These are phyloP conservation scores for Apiospora aurea DNA, from an alignment of 2,329 filamentous ascomycete species.

Conservation along the genomic window DNA sequence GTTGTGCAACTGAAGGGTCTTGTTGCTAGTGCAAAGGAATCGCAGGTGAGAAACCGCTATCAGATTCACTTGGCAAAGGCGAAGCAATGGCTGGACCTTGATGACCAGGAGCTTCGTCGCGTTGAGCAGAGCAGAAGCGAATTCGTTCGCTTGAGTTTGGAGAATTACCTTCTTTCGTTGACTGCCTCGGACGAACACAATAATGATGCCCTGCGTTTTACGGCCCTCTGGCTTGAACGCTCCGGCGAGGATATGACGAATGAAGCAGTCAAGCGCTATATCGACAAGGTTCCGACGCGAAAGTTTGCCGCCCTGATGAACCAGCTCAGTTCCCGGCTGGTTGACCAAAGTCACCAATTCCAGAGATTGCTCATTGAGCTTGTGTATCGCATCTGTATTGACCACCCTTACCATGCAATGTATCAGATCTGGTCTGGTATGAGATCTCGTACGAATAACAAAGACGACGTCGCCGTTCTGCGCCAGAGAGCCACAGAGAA, in stretches of 20 bases:
- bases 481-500: constrained; percentile 76
- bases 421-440: constrained; percentile 92
- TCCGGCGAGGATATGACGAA: constrained; percentile 81
- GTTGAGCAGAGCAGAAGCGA: constrained; percentile 78
- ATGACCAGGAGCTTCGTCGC: constrained; percentile 84
- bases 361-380: constrained; percentile 77
- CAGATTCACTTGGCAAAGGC: constrained; percentile 72
- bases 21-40: constrained; percentile 56
- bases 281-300: constrained; percentile 80
- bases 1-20: constrained; percentile 74
- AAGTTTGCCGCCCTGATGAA: constrained; percentile 96
- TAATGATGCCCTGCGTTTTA: constrained; percentile 89
- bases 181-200: constrained; percentile 87
- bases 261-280: constrained; percentile 72
- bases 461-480: constrained; percentile 77
- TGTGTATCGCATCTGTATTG: constrained; percentile 82
- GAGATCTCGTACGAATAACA: constrained; percentile 70
- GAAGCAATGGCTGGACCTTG: constrained; percentile 89
- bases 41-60: constrained; percentile 63
- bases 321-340: constrained; percentile 90
- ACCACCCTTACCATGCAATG: constrained; percentile 97
- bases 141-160: constrained; percentile 86
- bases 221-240: constrained; percentile 91
- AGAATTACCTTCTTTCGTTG: constrained; percentile 90
- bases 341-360: constrained; percentile 73